phyloP scores from a whole-genome alignment of 2,329 filamentous ascomycete genomes.

The Cladophialophora exuberans region DNA sequence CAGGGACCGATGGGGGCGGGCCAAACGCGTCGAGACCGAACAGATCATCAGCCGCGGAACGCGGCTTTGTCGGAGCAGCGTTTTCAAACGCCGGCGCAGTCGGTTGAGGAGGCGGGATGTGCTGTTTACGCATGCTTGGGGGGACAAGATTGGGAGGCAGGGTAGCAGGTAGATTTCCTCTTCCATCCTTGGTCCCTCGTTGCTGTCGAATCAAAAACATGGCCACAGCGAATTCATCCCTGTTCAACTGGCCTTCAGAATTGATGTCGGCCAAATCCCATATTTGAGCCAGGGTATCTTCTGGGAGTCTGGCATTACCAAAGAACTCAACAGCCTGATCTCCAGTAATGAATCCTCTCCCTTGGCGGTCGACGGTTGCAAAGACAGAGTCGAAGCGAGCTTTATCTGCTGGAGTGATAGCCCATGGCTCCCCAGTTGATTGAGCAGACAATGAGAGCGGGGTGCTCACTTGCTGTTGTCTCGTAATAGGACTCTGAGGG shows the following conservation, averaged over 20 bases:
- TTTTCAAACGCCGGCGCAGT: constrained; percentile 50
- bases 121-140: constrained; percentile 73
- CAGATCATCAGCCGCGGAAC: constrained; percentile 88
- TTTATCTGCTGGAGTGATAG: constrained; percentile 82
- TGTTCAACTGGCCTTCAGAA: constrained; percentile 80
- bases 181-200: constrained; percentile 68
- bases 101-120: constrained; percentile 44
- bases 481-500: constrained; percentile 63
- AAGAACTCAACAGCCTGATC: constrained; percentile 95
- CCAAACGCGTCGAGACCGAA: constrained; percentile 84
- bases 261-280: constrained; percentile 97
- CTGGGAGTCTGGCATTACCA: constrained; percentile 84
- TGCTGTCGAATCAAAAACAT: constrained; percentile 97
- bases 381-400: constrained; percentile 86
- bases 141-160: constrained; percentile 82
- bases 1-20: constrained; percentile 48
- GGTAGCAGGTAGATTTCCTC: constrained; percentile 68
- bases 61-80: constrained; percentile 56
- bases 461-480: constrained; percentile 52
- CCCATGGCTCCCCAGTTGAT: constrained; percentile 72
- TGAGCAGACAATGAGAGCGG: constrained; percentile 52
- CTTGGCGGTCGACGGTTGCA: constrained; percentile 76
- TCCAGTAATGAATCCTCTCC: constrained; percentile 83
- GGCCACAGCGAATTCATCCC: constrained; percentile 93
- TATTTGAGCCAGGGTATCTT: constrained; percentile 88